Conservation (phyloP, 176 grass and related monocot species). For the Eremochloa ophiuroides region DNA sequence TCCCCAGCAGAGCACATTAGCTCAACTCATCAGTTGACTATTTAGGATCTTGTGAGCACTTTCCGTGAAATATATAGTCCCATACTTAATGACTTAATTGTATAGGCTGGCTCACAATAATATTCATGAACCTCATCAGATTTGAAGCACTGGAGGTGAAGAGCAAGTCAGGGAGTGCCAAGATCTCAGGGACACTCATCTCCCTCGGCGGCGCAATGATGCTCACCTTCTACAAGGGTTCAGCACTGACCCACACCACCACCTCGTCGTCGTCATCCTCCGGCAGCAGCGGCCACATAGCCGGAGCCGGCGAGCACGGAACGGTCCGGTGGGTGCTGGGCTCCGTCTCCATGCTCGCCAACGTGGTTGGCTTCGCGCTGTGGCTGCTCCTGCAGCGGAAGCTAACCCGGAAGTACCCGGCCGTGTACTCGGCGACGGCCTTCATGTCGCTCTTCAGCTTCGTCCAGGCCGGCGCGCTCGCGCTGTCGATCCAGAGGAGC, state of each 20-base stretch:
- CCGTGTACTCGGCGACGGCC: slow-evolving; percentile 63
- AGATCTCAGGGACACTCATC: slow-evolving; percentile 58
- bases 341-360: slow-evolving; percentile 49
- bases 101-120: neutral
- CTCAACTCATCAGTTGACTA: neutral
- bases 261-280: neutral
- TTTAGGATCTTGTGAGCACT: neutral
- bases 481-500: slow-evolving; percentile 35
- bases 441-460: slow-evolving; percentile 77
- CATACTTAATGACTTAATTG: neutral
- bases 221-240: slow-evolving; percentile 76
- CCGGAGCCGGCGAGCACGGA: neutral
- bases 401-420: slow-evolving; percentile 60
- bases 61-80: too few species aligned
- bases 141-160: slow-evolving; percentile 67
- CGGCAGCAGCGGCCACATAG: neutral
- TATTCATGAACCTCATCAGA: neutral
- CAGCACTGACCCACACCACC: slow-evolving; percentile 27
- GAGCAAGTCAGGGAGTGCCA: slow-evolving; percentile 60
- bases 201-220: slow-evolving; percentile 60
- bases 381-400: slow-evolving; percentile 76
- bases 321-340: slow-evolving; percentile 53
- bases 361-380: slow-evolving; percentile 43
- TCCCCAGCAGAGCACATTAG: neutral
- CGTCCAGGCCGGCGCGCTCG: slow-evolving; percentile 50